Conservation (phyloP, 192 early-diverging fungal genomes). For the Entomortierella parvispora region DNA sequence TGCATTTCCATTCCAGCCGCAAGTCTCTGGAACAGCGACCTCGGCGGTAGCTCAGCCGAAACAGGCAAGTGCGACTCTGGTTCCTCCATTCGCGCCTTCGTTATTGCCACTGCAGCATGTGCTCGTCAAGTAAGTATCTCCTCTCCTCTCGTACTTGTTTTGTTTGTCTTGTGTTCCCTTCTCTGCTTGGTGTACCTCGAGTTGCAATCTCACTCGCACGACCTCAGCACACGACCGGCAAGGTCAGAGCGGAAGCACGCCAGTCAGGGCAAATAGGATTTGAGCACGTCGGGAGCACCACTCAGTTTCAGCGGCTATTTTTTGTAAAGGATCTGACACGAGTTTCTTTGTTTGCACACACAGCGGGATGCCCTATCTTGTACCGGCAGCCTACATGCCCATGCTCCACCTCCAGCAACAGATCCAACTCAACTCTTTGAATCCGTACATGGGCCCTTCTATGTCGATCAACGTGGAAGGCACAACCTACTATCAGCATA, state of each 20-base stretch:
- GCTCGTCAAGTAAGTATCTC: constrained; percentile 44
- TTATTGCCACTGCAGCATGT: constrained; percentile 31
- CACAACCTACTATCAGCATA: constrained; percentile 4
- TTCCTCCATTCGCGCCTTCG: constrained; percentile 1
- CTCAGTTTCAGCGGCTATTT: neutral
- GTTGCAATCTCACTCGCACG: too few species aligned
- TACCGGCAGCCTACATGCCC: constrained; percentile 36
- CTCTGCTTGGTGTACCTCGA: too few species aligned
- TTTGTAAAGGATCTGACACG: too few species aligned
- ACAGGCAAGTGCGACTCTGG: neutral
- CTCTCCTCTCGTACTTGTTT: neutral
- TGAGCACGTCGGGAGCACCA: constrained; percentile 37
- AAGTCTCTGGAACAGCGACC: neutral
- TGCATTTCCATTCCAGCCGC: neutral
- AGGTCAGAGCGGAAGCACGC: neutral
- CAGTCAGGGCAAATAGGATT: constrained; percentile 41
- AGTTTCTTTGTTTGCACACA: neutral
- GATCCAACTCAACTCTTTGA: constrained; percentile 10
- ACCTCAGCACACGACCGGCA: too few species aligned
- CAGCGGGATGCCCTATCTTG: constrained; percentile 57
- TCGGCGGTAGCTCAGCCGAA: neutral
- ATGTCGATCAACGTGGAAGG: neutral
- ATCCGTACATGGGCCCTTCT: neutral
- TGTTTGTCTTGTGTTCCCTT: too few species aligned
- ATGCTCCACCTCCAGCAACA: constrained; percentile 36